These are phyloP conservation scores for Saksenaea oblongispora DNA, from an alignment of 371 early-diverging fungal species.

Conservation along the genomic window DNA sequence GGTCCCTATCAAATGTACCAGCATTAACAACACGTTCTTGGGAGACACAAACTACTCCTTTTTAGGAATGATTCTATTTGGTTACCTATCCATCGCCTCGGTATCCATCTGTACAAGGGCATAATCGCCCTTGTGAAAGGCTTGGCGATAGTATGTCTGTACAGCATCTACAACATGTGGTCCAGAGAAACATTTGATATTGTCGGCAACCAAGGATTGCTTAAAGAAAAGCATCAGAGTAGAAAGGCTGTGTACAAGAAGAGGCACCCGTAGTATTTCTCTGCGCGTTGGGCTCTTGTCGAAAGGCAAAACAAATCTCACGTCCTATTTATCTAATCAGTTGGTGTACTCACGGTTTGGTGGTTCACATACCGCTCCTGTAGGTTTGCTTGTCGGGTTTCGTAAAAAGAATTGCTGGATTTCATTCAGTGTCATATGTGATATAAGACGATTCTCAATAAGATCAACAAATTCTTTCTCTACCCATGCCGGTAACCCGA, in stretches of 20 bases:
- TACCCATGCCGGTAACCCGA: conserved; percentile 67
- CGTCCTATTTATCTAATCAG: conserved; percentile 47
- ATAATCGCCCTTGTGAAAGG: conserved; percentile 11
- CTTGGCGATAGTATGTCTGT: conserved; percentile 31
- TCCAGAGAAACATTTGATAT: conserved; percentile 52
- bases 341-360: not conserved
- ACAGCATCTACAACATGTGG: conserved; percentile 59
- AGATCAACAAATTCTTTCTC: conserved; percentile 68
- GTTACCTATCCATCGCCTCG: not conserved
- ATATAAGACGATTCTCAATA: conserved; percentile 65
- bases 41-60: not conserved
- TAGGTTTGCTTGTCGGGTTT: conserved; percentile 66
- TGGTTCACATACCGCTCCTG: conserved; percentile 48
- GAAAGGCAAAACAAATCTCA: conserved; percentile 66
- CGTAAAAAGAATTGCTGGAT: conserved; percentile 71
- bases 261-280: conserved; percentile 56
- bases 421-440: conserved; percentile 63
- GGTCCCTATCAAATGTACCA: not conserved
- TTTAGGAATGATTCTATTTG: not conserved
- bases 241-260: conserved; percentile 56
- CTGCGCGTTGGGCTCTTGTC: conserved; percentile 38
- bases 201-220: conserved; percentile 62
- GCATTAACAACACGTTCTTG: not conserved
- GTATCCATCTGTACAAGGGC: conserved; percentile 4
- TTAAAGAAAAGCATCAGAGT: conserved; percentile 65